phyloP scores from a whole-genome alignment of 768 basidiomycete genomes.

The Kwoniella dejecticola region DNA sequence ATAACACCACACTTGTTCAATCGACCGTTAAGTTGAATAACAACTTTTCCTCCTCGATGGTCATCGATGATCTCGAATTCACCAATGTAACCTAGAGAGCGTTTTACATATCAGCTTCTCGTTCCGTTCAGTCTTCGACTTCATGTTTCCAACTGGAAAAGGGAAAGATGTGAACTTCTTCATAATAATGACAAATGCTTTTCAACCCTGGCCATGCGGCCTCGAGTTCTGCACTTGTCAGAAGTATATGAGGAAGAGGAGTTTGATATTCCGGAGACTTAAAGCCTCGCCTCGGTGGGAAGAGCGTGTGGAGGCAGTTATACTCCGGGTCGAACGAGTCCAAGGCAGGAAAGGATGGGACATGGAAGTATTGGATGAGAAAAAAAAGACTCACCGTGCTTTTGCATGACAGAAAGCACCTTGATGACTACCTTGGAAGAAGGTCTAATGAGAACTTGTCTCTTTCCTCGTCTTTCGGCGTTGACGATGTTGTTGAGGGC shows the following conservation, averaged over 20 bases:
- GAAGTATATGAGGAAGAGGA: conserved; percentile 3
- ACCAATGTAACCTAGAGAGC: conserved; percentile 81
- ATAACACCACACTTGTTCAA: conserved; percentile 99
- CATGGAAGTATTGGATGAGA: neutral
- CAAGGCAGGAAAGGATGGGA: neutral
- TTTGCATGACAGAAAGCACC: conserved; percentile 97
- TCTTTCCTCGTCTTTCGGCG: conserved; percentile 98
- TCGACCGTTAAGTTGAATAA: conserved; percentile 92
- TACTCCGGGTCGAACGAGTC: conserved; percentile 39
- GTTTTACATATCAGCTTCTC: neutral
- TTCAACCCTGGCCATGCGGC: conserved; percentile 39
- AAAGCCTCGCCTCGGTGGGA: conserved; percentile 56
- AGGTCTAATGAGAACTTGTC: conserved; percentile 96
- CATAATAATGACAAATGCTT: neutral
- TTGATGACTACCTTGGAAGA: conserved; percentile 98
- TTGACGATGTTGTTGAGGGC: conserved; percentile 93
- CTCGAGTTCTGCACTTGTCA: conserved; percentile 23
- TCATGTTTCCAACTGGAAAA: too few relatives aligned
- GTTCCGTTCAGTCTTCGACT: neutral
- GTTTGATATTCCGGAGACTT: conserved; percentile 55
- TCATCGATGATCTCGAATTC: conserved; percentile 99
- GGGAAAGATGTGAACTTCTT: neutral
- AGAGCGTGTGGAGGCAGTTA: conserved; percentile 56
- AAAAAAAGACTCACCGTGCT: conserved; percentile 72
- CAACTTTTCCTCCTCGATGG: conserved; percentile 96